Base-by-base conservation (phyloP, 1,284 basidiomycete genomes). In the Ustilago xerochloae region DNA sequence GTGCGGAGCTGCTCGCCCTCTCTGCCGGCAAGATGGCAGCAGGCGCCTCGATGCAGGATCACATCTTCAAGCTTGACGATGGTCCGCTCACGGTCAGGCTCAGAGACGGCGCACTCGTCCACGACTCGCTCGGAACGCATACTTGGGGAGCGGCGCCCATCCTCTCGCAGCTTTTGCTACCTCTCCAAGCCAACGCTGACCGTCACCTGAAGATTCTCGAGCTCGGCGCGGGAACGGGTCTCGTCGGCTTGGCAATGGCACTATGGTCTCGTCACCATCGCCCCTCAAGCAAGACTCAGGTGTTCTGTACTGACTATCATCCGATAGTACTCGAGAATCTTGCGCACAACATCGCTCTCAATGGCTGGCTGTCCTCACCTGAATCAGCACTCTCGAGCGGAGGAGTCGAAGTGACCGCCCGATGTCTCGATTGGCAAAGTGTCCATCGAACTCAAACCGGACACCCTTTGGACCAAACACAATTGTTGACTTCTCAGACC, bases 111-210 rank as follows among this genome's bases (percentile, higher is more conserved):
- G 58, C 77, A 13, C 58, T 81, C 3, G 59, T 74, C 5, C 73
- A 77, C 50, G 80, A 81, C 52, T 80, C 80, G 6, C 62, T 81
- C 0, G 80, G 80, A 9, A 75, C 69, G 1, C 73, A 79, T 12
- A 81, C 80, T 4, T 81, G 80, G 80, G 80, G 80, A 1, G 80
- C 80, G 6, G 80, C 80, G 29, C 77, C 80, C 12, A 77, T 79
- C 22, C 67, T 80, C 1, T 63, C 63, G 12, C 73, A 79, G 43
- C 75, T 81, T 0, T 48, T 81, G n/a, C 59, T 73, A 6, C 66
- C 68, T 18, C 50, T 72, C 4, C 24, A 47, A 0, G 28, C 41
- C 7, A 26, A 30, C 0, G 1, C 20, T 1, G 16, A n/a, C 6
- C 36, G 20, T 13, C 58, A 75, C 5, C 28, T 53, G 1, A 63